Evolutionary conservation across 2,329 filamentous ascomycete genomes (phyloP), one percentile per base, ranked within the genome.

Genomic region (Cercospora zeina): DNA sequence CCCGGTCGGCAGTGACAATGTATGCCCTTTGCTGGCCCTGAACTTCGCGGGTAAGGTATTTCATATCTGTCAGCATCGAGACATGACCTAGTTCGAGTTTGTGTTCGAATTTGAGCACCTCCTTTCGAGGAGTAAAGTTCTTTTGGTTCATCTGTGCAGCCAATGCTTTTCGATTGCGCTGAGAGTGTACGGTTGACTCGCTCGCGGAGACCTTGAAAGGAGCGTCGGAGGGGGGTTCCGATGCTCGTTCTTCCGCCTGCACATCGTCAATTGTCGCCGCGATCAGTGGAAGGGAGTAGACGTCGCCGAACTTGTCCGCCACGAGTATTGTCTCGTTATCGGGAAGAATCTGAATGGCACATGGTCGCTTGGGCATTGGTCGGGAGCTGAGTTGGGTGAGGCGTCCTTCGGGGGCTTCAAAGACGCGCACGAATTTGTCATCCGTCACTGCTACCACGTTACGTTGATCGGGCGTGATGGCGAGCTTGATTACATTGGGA

Each of bases 231-330:
- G 62, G 36, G 2, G 57, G 11, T 19, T 63, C 50, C 16, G 65
- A 62, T 13, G 62, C 65, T 53, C 63, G 53, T 3, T 62, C 67
- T 30, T 72, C 69, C 16, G 68, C 66, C 37, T 68, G 68, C 30
- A 72, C 70, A 47, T 77, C 74, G 36, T 74, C 72, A 1, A 69
- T 61, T n/a, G 73, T 71, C 10, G 73, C 58, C 3, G 68, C 69
- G 49, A 91, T 74, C 2, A 97, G 80, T 13, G 95, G 93, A 7
- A 99, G 78, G 10, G 90, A 85, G 77, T 96, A 97, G 64, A 97
- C 93, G 75, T 99, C 95, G 67, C 95, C 95, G 72, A 97, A 97
- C 76, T 99, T 99, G 80, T 99, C 95, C 57, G 87, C 93, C 65
- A 86, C 87, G 62, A 97, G 77, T 65, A 99, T 90, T 8, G 87